Conservation (phyloP, 2,329 filamentous ascomycete genomes). For the Xylaria multiplex region DNA sequence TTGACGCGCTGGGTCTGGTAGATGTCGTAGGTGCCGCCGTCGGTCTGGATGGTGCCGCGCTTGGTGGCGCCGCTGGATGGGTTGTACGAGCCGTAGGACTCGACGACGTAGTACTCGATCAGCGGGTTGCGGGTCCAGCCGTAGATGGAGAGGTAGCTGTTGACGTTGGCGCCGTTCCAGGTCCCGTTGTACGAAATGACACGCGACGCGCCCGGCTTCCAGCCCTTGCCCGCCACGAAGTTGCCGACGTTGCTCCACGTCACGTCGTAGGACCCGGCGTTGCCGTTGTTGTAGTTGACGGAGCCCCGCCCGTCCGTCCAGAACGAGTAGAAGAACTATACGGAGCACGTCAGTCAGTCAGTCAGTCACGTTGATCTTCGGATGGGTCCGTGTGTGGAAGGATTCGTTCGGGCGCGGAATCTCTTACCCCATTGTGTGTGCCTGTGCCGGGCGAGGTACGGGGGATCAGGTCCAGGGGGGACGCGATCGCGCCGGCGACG, state of each 20-base stretch:
- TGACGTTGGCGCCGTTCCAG: slow-evolving; percentile 47
- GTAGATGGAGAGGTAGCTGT: slow-evolving; percentile 59
- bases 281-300: slow-evolving; percentile 66
- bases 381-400: background rate
- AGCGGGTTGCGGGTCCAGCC: slow-evolving; percentile 53
- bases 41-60: slow-evolving; percentile 47
- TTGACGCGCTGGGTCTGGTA: slow-evolving; percentile 53
- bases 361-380: slow-evolving; percentile 8
- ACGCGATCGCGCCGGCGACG: slow-evolving; percentile 43
- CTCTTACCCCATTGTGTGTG: slow-evolving; percentile 56
- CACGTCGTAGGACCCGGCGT: slow-evolving; percentile 61
- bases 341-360: background rate
- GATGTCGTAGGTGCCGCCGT: slow-evolving; percentile 51
- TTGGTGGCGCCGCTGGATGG: slow-evolving; percentile 46
- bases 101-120: slow-evolving; percentile 54
- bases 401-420: background rate
- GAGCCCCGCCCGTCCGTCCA: slow-evolving; percentile 66
- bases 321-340: slow-evolving; percentile 67
- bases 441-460: slow-evolving; percentile 46
- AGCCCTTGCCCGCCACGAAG: slow-evolving; percentile 64
- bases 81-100: slow-evolving; percentile 51
- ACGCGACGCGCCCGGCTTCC: slow-evolving; percentile 53
- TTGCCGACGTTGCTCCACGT: slow-evolving; percentile 60
- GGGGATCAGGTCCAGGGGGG: slow-evolving; percentile 46
- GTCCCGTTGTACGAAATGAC: slow-evolving; percentile 48